Conservation (phyloP, 805 yeast genomes). For the Kuraishia cidri region DNA sequence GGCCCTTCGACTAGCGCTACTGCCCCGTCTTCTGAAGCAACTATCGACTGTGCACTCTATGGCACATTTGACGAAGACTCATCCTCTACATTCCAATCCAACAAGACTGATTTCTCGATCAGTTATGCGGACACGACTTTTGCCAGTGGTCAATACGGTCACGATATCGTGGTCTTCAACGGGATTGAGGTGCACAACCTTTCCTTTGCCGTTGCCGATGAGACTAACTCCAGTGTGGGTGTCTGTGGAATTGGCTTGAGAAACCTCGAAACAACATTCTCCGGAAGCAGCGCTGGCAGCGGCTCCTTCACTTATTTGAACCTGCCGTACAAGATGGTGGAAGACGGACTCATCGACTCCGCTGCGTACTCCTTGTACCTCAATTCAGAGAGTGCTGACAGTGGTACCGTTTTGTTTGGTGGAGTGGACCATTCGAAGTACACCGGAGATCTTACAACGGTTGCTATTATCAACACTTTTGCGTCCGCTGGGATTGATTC, state of each 20-base stretch:
- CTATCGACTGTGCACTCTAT: conserved; percentile 25
- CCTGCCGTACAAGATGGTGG: conserved; percentile 52
- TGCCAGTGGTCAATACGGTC: conserved; percentile 50
- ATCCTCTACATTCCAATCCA: conserved; percentile 28
- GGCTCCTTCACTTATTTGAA: conserved; percentile 43
- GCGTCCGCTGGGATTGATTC: conserved; percentile 18
- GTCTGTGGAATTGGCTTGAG: conserved; percentile 69
- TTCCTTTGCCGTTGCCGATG: conserved; percentile 69
- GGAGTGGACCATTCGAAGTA: conserved; percentile 62
- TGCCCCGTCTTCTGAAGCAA: not conserved
- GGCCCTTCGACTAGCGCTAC: not conserved
- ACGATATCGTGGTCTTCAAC: conserved; percentile 49
- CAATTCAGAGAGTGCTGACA: conserved; percentile 26
- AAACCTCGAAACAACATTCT: conserved; percentile 57
- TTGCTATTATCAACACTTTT: conserved; percentile 42
- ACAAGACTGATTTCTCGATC: conserved; percentile 31
- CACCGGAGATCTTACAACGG: conserved; percentile 35
- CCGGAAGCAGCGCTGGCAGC: conserved; percentile 11
- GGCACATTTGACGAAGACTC: conserved; percentile 37
- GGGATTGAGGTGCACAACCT: conserved; percentile 36
- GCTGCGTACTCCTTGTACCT: conserved; percentile 57
- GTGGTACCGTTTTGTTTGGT: conserved; percentile 62
- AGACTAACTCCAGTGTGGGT: conserved; percentile 55
- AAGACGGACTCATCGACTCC: conserved; percentile 45
- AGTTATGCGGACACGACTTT: conserved; percentile 37